Percentiles rank a stretch among this genome's conserved stretches.
phyloP scores from a whole-genome alignment of 768 basidiomycete genomes.

The Daedalea quercina region DNA sequence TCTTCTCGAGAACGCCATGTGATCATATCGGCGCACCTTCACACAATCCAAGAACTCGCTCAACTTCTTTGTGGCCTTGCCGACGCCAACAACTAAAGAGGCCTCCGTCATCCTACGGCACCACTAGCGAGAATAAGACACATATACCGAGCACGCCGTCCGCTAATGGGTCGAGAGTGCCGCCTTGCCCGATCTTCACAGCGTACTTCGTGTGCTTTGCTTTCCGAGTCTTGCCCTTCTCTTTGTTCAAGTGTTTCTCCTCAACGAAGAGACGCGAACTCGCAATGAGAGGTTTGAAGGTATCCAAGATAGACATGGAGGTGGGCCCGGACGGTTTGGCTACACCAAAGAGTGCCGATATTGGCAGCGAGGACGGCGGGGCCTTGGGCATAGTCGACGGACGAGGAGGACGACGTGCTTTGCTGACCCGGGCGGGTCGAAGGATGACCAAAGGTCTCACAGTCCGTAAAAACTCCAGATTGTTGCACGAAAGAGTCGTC shows the following conservation, averaged over 20 bases:
- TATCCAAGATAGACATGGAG: slow-evolving; percentile 86
- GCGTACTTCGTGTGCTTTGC: slow-evolving; percentile 31
- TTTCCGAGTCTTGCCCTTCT: slow-evolving; percentile 36
- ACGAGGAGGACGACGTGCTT: no score
- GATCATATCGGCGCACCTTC: slow-evolving; percentile 50
- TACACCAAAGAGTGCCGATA: slow-evolving; percentile 82
- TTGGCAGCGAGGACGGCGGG: slow-evolving; percentile 45
- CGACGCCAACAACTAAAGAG: slow-evolving; percentile 74
- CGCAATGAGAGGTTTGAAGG: slow-evolving; percentile 72
- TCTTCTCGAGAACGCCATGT: background rate
- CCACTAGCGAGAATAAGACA: background rate
- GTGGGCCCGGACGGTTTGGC: slow-evolving; percentile 90
- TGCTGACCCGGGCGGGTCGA: no score
- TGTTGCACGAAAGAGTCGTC: background rate
- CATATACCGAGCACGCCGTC: slow-evolving; percentile 49
- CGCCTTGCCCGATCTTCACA: slow-evolving; percentile 88
- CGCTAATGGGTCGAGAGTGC: slow-evolving; percentile 94
- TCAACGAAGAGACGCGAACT: slow-evolving; percentile 76
- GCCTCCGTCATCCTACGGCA: background rate
- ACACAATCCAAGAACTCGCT: slow-evolving; percentile 79
- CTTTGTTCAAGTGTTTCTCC: slow-evolving; percentile 44
- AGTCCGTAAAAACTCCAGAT: background rate
- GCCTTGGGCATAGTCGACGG: slow-evolving; percentile 59
- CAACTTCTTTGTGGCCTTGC: slow-evolving; percentile 85
- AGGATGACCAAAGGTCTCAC: no score